A percentile compares a stretch with the other conserved stretches of the same genome.
phyloP scores from a whole-genome alignment of 805 yeast genomes.

The Debaryomyces castellii region DNA sequence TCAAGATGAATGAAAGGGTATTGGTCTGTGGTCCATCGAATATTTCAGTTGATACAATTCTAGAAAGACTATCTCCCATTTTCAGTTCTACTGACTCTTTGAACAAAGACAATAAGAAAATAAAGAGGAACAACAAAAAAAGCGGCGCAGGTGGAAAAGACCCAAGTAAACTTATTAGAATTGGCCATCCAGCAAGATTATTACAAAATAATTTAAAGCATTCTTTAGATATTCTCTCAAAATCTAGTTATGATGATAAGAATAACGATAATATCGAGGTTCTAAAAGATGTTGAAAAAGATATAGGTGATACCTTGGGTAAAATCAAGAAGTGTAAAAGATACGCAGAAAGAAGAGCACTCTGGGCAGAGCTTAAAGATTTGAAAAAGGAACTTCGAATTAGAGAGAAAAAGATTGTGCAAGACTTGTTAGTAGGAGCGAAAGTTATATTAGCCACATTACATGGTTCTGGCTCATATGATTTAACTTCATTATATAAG shows the following conservation, averaged over 20 bases:
- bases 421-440: conserved; percentile 56
- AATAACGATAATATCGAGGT: conserved; percentile 37
- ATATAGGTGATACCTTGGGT: conserved; percentile 61
- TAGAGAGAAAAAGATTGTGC: conserved; percentile 64
- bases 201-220: conserved; percentile 61
- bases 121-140: conserved; percentile 24
- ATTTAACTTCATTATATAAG: conserved; percentile 54
- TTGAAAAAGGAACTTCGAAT: conserved; percentile 66
- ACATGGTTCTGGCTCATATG: conserved; percentile 83
- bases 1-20: conserved; percentile 47
- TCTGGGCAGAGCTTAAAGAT: conserved; percentile 67
- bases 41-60: conserved; percentile 84
- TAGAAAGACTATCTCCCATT: conserved; percentile 61
- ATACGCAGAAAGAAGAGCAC: conserved; percentile 61
- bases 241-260: conserved; percentile 51
- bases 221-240: conserved; percentile 72
- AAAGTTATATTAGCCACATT: conserved; percentile 79
- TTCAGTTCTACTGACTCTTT: conserved; percentile 15
- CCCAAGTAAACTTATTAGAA: conserved; percentile 57
- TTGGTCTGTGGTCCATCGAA: conserved; percentile 94
- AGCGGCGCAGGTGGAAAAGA: conserved; percentile 1
- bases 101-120: conserved; percentile 18
- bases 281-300: conserved; percentile 64
- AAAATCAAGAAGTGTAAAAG: conserved; percentile 60
- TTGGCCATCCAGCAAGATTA: conserved; percentile 93